phyloP scores from a whole-genome alignment of 306 rosid species.

The Cicer bijugum region DNA sequence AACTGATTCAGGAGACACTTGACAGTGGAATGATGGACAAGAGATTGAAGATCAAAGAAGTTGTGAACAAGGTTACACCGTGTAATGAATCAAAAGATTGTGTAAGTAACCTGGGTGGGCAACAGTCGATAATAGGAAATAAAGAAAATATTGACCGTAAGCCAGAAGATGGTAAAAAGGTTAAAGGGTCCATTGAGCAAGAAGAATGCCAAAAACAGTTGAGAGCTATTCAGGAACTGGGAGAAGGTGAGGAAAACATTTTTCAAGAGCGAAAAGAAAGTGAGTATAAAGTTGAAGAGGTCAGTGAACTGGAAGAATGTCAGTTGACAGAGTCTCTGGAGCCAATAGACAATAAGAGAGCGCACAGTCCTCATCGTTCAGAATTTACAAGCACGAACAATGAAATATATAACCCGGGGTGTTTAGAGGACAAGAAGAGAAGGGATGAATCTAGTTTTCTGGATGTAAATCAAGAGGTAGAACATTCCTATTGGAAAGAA shows the following conservation, averaged over 20 bases:
- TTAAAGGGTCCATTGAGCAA: slow-evolving; percentile 40
- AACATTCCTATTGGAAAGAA: slow-evolving; percentile 45
- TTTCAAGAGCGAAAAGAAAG: slow-evolving; percentile 49
- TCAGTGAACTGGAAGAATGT: slow-evolving; percentile 45
- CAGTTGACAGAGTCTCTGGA: slow-evolving; percentile 49
- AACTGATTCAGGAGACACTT: slow-evolving; percentile 50
- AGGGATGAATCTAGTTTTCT: slow-evolving; percentile 43
- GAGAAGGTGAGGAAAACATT: slow-evolving; percentile 38
- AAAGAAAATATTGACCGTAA: slow-evolving; percentile 39
- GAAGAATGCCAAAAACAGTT: slow-evolving; percentile 42
- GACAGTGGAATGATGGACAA: slow-evolving; percentile 46
- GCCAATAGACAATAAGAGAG: slow-evolving; percentile 41
- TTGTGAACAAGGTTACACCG: slow-evolving; percentile 45
- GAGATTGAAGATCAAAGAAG: slow-evolving; percentile 34
- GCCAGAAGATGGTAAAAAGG: slow-evolving; percentile 41
- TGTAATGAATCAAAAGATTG: slow-evolving; percentile 43
- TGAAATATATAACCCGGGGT: slow-evolving; percentile 41
- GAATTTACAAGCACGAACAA: slow-evolving; percentile 42
- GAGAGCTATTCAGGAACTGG: slow-evolving; percentile 41
- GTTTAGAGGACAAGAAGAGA: slow-evolving; percentile 48
- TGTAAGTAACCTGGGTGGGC: slow-evolving; percentile 48
- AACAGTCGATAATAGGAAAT: slow-evolving; percentile 39
- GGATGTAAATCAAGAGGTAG: slow-evolving; percentile 53
- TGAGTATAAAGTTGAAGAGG: slow-evolving; percentile 44
- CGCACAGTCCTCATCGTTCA: slow-evolving; percentile 39